Evolutionary conservation across 2,329 filamentous ascomycete species (phyloP).

Genomic region (Xylaria sp.): DNA sequence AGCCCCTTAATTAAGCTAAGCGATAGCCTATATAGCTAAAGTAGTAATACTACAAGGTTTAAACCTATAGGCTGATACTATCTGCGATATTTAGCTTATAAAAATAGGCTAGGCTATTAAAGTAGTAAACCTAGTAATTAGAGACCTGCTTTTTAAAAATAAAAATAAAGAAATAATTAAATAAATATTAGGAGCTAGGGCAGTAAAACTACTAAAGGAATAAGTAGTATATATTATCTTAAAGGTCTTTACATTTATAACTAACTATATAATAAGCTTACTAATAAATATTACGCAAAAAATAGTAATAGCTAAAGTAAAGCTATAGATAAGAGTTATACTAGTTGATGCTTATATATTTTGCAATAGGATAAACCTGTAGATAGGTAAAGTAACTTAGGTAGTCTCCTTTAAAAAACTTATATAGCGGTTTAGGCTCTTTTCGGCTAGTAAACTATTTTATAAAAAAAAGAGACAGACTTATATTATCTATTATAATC

Average conservation of each 20-base stretch:
- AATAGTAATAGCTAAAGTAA: not conserved
- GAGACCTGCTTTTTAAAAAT: not conserved
- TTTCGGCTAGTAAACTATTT: not conserved
- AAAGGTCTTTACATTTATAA: not conserved
- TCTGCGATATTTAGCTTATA: no score
- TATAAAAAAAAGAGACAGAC: not conserved
- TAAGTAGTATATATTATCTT: not conserved
- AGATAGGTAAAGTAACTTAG: not conserved
- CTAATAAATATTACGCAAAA: not conserved
- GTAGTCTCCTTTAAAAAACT: not conserved
- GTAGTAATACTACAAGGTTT: no score
- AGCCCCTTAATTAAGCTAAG: no score
- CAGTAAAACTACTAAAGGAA: not conserved
- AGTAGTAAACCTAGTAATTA: not conserved
- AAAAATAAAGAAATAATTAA: not conserved
- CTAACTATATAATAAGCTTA: not conserved
- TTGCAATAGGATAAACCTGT: not conserved
- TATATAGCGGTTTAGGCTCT: not conserved
- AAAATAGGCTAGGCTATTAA: not conserved
- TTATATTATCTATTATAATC: not conserved
- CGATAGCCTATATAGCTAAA: no score
- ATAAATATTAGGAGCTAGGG: not conserved
- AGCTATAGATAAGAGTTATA: not conserved
- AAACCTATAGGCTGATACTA: no score
- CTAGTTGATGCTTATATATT: not conserved